These are phyloP conservation scores for Mentha longifolia DNA, from an alignment of 257 asterid species.

Conservation along the genomic window DNA sequence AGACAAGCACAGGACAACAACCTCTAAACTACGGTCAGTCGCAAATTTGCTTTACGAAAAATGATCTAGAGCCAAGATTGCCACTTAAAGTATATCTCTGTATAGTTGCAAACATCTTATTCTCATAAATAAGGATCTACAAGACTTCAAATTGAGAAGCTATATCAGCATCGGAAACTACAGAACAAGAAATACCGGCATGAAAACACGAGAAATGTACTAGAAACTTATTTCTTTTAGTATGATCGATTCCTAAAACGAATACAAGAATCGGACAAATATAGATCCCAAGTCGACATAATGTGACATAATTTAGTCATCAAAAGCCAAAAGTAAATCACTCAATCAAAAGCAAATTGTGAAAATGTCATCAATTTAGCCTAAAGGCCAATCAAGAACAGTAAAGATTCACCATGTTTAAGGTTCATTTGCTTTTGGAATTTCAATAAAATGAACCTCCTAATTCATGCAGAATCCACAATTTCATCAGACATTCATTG, in stretches of 20 bases:
- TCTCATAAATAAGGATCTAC: neutral
- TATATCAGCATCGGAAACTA: neutral
- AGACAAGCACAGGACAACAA: neutral
- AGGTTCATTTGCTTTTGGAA: constrained; percentile 9
- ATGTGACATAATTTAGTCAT: neutral
- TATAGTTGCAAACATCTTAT: constrained; percentile 8
- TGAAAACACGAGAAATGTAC: neutral
- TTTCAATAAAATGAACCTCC: neutral
- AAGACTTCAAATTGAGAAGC: neutral
- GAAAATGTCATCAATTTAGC: constrained; percentile 9
- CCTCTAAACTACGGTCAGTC: neutral
- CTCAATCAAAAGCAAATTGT: neutral
- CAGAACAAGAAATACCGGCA: constrained; percentile 4
- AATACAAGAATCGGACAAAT: neutral
- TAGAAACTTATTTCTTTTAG: neutral
- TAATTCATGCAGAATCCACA: neutral
- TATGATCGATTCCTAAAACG: constrained; percentile 1
- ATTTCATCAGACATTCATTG: constrained; percentile 5
- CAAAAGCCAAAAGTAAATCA: constrained; percentile 7
- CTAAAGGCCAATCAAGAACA: neutral
- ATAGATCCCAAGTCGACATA: constrained; percentile 7
- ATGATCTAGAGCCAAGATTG: neutral
- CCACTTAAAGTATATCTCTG: neutral
- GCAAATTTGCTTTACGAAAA: constrained; percentile 12
- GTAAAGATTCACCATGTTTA: neutral